Evolutionary conservation across 768 basidiomycete species (phyloP), one percentile per base, ranked within the genome.

Genomic region (Jaapia argillacea): DNA sequence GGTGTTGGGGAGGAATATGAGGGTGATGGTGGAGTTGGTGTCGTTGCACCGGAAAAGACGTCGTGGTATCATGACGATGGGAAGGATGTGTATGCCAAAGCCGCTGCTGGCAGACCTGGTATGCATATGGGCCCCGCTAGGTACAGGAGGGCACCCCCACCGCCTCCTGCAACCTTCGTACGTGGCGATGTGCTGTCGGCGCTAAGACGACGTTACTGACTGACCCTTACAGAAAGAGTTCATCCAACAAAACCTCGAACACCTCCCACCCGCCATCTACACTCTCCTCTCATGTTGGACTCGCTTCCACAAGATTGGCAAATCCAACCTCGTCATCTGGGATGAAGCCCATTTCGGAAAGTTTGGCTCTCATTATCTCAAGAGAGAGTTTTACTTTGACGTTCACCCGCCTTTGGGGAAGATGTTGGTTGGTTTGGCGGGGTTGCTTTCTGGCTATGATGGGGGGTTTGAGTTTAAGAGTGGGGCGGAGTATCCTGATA

Each of bases 311-410:
- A 76, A 82, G 53, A 99, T 99, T 38, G 94, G 96, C 10, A 76
- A 79, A 44, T 74, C 87, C 25, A 75, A 84, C 56, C 58, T 75
- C 50, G 94, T 99, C 62, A 80, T 98, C 46, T 98, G 94, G 96
- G 96, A 99, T 62, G 96, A 99, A 70, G 94, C 96, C 28, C 96
- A 99, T 64, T 99, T 98, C 63, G 96, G 96, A 53, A 98, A 99
- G 66, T 98, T 99, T 64, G 96, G 90, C 41, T 89, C 89, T 41
- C 85, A 97, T 64, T 98, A 99, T 64, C 80, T 99, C 64, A 96
- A 97, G 64, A 86, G 92, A 56, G 91, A 96, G 61, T 98, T 98
- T 66, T 98, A 97, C 71, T 98, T 98, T 60, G 96, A 99, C 57
- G 96, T 98, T 22, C 96, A 99, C 55, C 96, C 96, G 4, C 96